Evolutionary conservation across 1,284 basidiomycete genomes (phyloP).

Genomic region (Ganoderma leucocontextum): DNA sequence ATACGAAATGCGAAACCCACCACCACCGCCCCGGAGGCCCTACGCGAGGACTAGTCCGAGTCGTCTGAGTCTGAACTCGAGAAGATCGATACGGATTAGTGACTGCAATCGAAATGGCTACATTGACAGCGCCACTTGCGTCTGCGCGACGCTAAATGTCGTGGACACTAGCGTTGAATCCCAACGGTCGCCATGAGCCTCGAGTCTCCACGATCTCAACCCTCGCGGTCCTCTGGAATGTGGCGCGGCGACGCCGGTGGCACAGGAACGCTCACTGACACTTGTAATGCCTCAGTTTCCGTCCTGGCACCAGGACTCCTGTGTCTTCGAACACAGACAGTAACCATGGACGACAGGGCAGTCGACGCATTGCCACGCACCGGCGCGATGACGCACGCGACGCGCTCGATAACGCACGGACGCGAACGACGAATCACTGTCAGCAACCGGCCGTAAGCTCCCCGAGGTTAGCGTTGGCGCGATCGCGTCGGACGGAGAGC

Average conservation of each 20-base stretch:
- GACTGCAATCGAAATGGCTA: not conserved
- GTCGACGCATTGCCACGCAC: not conserved
- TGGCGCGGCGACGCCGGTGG: constrained; percentile 23
- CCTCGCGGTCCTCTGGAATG: constrained; percentile 1
- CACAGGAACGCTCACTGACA: constrained; percentile 11
- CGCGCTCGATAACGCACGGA: not conserved
- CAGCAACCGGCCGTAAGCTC: not conserved
- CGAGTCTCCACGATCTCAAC: not conserved
- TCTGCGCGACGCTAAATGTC: constrained; percentile 1
- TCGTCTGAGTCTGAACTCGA: not conserved
- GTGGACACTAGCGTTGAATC: constrained; percentile 5
- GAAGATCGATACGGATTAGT: not conserved
- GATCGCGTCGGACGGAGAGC: not conserved
- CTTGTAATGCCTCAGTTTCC: not conserved
- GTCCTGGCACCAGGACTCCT: not conserved
- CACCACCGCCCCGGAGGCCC: not conserved
- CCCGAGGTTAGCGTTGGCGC: constrained; percentile 1
- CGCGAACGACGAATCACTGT: not conserved
- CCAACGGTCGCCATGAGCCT: constrained; percentile 6
- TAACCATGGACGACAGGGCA: not conserved
- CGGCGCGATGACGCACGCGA: too few species aligned
- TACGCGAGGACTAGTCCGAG: not conserved
- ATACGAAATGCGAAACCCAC: constrained; percentile 33
- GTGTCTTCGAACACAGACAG: not conserved
- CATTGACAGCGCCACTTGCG: constrained; percentile 24